A percentile compares a stretch with the other conserved stretches of the same genome.
Conservation (phyloP, 495 filamentous ascomycete genomes). For the Acidomyces sp. region DNA sequence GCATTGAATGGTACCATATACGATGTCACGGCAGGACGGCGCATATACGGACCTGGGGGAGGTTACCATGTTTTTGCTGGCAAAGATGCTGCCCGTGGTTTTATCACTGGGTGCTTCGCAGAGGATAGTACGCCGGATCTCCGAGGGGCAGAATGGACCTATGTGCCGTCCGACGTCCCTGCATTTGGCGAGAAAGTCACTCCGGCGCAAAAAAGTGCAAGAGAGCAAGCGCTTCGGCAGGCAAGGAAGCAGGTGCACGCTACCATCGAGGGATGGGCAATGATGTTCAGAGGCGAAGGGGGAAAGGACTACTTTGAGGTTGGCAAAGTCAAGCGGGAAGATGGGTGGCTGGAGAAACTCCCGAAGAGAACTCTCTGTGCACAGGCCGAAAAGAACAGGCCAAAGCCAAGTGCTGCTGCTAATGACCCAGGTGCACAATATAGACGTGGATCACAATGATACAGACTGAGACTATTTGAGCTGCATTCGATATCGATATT, state of each 20-base stretch:
- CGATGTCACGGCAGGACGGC: slow-evolving; percentile 66
- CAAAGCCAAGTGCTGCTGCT: slow-evolving; percentile 14
- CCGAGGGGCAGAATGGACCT: slow-evolving; percentile 80
- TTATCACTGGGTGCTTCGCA: slow-evolving; percentile 92
- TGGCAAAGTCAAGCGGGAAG: slow-evolving; percentile 27
- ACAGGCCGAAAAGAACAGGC: slow-evolving; percentile 27
- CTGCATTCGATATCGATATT: too few species aligned
- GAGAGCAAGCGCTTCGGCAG: slow-evolving; percentile 34
- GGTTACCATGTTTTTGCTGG: slow-evolving; percentile 81
- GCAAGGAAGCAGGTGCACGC: slow-evolving; percentile 44
- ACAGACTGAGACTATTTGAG: too few species aligned
- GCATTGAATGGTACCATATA: slow-evolving; percentile 89
- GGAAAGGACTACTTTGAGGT: slow-evolving; percentile 31
- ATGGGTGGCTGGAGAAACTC: slow-evolving; percentile 28
- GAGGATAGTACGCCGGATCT: slow-evolving; percentile 73
- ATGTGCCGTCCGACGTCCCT: slow-evolving; percentile 50
- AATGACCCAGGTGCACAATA: slow-evolving; percentile 12
- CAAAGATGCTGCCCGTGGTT: slow-evolving; percentile 73
- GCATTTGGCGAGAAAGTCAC: slow-evolving; percentile 21
- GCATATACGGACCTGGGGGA: slow-evolving; percentile 80
- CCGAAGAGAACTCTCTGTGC: slow-evolving; percentile 27
- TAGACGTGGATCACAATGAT: background rate
- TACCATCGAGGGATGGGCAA: slow-evolving; percentile 50
- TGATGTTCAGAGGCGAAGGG: slow-evolving; percentile 54
- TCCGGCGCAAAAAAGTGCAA: slow-evolving; percentile 35